Conservation (phyloP, 495 filamentous ascomycete genomes). For the Penicillium herquei region DNA sequence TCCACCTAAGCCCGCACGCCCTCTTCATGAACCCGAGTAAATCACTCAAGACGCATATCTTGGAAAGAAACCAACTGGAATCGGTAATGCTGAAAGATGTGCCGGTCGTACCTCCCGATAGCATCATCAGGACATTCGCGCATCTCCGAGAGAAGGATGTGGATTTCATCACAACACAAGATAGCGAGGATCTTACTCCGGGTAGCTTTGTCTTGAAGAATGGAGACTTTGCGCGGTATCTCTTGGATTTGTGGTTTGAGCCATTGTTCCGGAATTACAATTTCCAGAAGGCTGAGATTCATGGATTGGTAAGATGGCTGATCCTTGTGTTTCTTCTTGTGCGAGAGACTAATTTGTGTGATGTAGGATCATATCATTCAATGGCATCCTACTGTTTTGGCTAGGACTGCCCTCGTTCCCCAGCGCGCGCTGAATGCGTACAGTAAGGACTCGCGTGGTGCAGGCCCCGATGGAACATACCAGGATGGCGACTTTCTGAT, state of each 20-base stretch:
- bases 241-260: conserved; percentile 95
- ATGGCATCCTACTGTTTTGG: conserved; percentile 98
- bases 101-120: conserved; percentile 89
- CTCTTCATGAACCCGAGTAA: conserved; percentile 86
- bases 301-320: conserved; percentile 71
- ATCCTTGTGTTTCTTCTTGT: background rate
- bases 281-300: conserved; percentile 89
- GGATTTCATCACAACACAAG: conserved; percentile 82
- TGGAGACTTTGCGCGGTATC: conserved; percentile 88
- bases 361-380: conserved; percentile 85
- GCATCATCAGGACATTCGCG: conserved; percentile 91
- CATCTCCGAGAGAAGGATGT: conserved; percentile 74
- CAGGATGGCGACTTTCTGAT: conserved; percentile 87
- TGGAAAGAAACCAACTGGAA: conserved; percentile 65
- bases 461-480: conserved; percentile 45
- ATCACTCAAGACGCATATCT: conserved; percentile 66
- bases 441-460: conserved; percentile 46
- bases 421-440: conserved; percentile 82
- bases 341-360: background rate
- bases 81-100: conserved; percentile 79
- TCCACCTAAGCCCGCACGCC: conserved; percentile 77
- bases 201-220: conserved; percentile 77
- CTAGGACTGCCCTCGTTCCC: conserved; percentile 80
- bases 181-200: conserved; percentile 72
- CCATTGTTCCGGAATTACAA: conserved; percentile 90